phyloP scores from a whole-genome alignment of 345 rosid genomes.

The Eucalyptus regnans region DNA sequence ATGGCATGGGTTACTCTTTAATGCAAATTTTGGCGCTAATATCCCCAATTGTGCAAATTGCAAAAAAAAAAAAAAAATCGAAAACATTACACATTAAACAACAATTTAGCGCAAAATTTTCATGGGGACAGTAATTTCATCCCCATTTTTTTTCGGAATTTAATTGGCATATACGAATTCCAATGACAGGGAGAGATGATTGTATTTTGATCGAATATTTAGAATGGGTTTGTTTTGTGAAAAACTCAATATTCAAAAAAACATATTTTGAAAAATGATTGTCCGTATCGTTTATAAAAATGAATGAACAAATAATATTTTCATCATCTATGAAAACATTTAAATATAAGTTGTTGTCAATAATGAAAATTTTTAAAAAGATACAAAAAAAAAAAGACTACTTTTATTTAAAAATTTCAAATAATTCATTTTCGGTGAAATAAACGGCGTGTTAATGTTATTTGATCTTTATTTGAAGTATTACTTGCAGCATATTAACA shows the following conservation, averaged over 20 bases:
- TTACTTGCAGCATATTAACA: not conserved
- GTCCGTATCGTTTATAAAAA: rapidly evolving
- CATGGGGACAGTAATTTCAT: not conserved
- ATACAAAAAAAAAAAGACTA: not conserved
- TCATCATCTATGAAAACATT: not conserved
- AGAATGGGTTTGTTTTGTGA: not conserved
- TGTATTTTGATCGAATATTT: not conserved
- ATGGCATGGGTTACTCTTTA: not conserved
- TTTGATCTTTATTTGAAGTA: not conserved
- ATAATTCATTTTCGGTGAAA: not conserved
- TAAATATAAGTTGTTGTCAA: not conserved
- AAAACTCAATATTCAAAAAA: not conserved
- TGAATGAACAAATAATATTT: not conserved
- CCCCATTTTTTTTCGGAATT: not conserved
- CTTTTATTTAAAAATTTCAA: rapidly evolving
- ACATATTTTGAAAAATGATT: rapidly evolving
- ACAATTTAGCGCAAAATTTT: not conserved
- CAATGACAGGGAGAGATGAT: not conserved
- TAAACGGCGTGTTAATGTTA: rapidly evolving
- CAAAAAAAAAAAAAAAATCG: rapidly evolving
- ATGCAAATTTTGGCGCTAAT: not conserved
- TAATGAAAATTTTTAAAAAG: not conserved
- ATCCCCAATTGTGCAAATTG: not conserved
- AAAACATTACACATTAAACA: not conserved
- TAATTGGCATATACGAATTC: not conserved